Percentiles rank a stretch among this genome's conserved stretches.
phyloP scores from a whole-genome alignment of 2,329 filamentous ascomycete species.

The Aspergillus sp. region DNA sequence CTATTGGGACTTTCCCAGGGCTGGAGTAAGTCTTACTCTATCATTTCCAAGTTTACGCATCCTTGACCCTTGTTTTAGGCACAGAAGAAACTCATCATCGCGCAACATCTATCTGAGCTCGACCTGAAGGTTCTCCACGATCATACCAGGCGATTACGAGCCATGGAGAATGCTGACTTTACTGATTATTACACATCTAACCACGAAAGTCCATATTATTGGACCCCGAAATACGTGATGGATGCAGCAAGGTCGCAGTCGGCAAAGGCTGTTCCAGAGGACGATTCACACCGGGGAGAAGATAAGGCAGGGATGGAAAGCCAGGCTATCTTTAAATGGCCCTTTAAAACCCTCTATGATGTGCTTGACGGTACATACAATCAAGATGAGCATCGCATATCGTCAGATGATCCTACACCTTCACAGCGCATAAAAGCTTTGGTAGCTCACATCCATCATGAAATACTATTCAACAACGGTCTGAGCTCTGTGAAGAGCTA shows the following conservation, averaged over 20 bases:
- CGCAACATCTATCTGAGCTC: background rate
- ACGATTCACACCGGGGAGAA: no score
- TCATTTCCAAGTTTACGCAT: no score
- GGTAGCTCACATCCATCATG: conserved; percentile 2
- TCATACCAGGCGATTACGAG: background rate
- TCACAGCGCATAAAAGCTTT: conserved; percentile 1
- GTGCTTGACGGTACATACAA: background rate
- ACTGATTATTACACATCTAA: background rate
- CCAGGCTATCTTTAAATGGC: background rate
- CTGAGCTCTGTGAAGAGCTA: background rate
- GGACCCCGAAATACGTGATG: background rate
- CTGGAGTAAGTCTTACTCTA: background rate
- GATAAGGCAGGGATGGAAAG: background rate
- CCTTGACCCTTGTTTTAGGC: background rate
- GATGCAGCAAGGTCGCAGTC: background rate
- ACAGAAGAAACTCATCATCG: background rate
- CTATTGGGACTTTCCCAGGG: background rate
- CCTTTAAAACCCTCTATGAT: background rate
- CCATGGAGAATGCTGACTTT: background rate
- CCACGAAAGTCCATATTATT: background rate
- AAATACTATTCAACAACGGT: background rate
- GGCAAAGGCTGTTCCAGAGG: background rate
- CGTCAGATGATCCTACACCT: background rate
- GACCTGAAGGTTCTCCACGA: background rate
- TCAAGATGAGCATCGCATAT: background rate